Percentiles rank a stretch among this genome's conserved stretches.
Evolutionary conservation across 345 rosid species (phyloP).

Genomic region (Xanthoceras sorbifolium): DNA sequence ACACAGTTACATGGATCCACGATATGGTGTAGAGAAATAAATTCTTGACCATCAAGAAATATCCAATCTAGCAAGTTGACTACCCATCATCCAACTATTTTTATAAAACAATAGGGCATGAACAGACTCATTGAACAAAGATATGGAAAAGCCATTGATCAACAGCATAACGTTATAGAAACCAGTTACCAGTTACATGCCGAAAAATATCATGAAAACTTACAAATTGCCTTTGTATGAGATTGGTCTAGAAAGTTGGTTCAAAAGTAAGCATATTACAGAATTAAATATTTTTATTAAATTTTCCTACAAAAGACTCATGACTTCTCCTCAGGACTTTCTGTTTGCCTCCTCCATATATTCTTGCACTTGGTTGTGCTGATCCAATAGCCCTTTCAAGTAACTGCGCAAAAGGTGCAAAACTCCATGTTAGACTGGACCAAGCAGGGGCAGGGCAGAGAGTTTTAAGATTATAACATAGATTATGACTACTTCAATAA

Average conservation of each 20-base stretch:
- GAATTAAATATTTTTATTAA: constrained; percentile 20
- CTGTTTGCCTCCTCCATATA: constrained; percentile 36
- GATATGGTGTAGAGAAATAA: background rate
- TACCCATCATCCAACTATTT: background rate
- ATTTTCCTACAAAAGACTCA: constrained; percentile 17
- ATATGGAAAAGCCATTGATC: background rate
- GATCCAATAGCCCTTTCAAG: constrained; percentile 51
- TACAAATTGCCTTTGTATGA: constrained; percentile 6
- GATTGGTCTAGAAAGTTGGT: background rate
- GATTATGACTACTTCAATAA: background rate
- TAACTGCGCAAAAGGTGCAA: constrained; percentile 50
- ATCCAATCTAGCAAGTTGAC: background rate
- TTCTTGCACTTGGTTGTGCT: constrained; percentile 38
- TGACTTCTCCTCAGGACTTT: constrained; percentile 11
- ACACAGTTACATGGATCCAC: background rate
- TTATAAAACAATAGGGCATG: background rate
- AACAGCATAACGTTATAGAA: constrained; percentile 12
- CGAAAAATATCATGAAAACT: background rate
- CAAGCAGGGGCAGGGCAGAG: background rate
- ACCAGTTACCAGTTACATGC: constrained; percentile 12
- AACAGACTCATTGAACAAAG: background rate
- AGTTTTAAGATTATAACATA: background rate
- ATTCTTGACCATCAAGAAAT: background rate
- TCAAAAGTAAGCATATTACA: constrained; percentile 10
- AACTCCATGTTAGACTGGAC: background rate